These are phyloP conservation scores for Clarireedia homoeocarpa DNA, from an alignment of 2,329 filamentous ascomycete genomes.

Conservation along the genomic window DNA sequence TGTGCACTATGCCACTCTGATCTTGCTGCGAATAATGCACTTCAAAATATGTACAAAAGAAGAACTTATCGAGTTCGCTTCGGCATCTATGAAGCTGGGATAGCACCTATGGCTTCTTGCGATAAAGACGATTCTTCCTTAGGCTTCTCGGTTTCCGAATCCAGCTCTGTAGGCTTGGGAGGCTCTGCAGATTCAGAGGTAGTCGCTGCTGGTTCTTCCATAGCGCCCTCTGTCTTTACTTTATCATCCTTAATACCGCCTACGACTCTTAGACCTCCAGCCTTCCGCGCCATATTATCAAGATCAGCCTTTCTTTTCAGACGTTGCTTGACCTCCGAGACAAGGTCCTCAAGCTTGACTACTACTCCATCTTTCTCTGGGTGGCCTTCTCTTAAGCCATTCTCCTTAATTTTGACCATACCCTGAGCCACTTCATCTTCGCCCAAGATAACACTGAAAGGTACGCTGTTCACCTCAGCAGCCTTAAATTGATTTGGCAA, in stretches of 20 bases:
- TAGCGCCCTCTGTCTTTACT: constrained; percentile 7
- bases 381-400: constrained; percentile 72
- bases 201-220: background rate
- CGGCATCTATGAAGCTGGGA: constrained; percentile 21
- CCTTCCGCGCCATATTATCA: constrained; percentile 23
- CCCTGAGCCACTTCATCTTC: constrained; percentile 81
- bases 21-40: background rate
- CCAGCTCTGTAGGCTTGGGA: background rate
- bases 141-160: background rate
- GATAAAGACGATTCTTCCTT: constrained; percentile 10
- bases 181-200: background rate
- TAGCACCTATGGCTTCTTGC: constrained; percentile 19
- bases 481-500: constrained; percentile 85
- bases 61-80: background rate
- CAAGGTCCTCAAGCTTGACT: constrained; percentile 56
- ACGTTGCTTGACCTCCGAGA: constrained; percentile 51
- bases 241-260: constrained; percentile 22
- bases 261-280: constrained; percentile 26
- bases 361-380: constrained; percentile 84
- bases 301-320: constrained; percentile 32
- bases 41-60: constrained; percentile 5
- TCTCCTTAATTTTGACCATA: constrained; percentile 82
- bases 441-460: constrained; percentile 81
- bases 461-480: constrained; percentile 70
- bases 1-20: background rate